Percentiles rank a stretch among this genome's conserved stretches.
These are phyloP conservation scores for Gossypioides kirkii DNA, from an alignment of 345 rosid species.

Conservation along the genomic window DNA sequence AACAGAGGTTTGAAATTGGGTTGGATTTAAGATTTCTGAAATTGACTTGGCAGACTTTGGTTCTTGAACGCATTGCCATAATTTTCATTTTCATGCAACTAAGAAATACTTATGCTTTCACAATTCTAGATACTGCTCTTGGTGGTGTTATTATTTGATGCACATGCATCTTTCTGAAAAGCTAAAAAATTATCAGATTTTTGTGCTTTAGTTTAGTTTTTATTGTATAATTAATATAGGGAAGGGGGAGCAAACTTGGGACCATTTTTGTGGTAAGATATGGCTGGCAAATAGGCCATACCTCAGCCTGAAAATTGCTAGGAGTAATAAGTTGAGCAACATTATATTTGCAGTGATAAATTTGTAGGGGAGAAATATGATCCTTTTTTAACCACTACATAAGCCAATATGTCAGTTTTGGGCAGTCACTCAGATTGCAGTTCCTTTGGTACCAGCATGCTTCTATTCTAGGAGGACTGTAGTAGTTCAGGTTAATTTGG, in stretches of 20 bases:
- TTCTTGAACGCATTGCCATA: not conserved
- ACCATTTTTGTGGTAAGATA: not conserved
- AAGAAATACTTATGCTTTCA: not conserved
- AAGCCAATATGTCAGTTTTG: not conserved
- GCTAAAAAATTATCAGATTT: not conserved
- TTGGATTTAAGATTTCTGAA: not conserved
- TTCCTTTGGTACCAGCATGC: constrained; percentile 9
- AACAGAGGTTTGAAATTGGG: not conserved
- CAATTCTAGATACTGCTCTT: not conserved
- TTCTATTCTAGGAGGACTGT: not conserved
- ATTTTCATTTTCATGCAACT: not conserved
- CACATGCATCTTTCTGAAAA: not conserved
- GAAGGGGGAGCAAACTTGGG: not conserved
- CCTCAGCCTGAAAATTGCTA: not conserved
- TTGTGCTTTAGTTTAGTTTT: not conserved
- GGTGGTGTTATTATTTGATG: not conserved
- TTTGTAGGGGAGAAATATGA: not conserved
- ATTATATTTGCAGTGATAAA: not conserved
- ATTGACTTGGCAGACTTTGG: not conserved
- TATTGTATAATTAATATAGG: not conserved
- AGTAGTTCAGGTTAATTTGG: constrained; percentile 7
- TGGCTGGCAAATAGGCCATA: not conserved
- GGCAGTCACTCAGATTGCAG: not conserved
- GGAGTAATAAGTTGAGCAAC: not conserved
- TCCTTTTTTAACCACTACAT: not conserved